Evolutionary conservation across 208 protist species (phyloP).

Genomic region (Sergeia podlipaevii): DNA sequence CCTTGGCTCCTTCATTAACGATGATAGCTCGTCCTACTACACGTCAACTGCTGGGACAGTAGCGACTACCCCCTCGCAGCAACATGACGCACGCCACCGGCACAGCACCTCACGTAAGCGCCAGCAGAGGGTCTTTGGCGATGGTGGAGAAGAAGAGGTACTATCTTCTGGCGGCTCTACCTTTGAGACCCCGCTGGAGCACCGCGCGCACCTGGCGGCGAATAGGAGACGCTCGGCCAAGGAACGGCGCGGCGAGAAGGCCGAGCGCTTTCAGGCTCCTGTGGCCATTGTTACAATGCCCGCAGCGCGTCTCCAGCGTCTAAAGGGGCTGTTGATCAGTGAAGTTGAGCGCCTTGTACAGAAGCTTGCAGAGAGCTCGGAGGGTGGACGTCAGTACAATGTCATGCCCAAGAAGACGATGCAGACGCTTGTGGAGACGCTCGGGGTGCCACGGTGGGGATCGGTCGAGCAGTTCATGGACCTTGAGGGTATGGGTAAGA

Average conservation of each 20-base stretch:
- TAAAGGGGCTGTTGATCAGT: conserved; percentile 41
- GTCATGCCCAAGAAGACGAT: conserved; percentile 85
- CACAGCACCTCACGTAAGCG: background rate
- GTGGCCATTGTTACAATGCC: too few species aligned
- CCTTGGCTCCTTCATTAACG: conserved; percentile 14
- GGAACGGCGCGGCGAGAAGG: background rate
- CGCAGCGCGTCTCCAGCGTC: conserved; percentile 37
- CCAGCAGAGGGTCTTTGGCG: too few species aligned
- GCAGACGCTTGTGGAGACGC: conserved; percentile 62
- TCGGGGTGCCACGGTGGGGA: conserved; percentile 60
- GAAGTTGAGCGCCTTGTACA: conserved; percentile 73
- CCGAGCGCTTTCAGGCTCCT: too few species aligned
- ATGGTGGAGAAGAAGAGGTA: background rate
- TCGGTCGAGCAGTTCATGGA: conserved; percentile 65
- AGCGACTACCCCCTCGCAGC: background rate
- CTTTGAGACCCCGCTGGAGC: conserved; percentile 6
- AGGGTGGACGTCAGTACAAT: conserved; percentile 79
- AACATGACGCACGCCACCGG: background rate
- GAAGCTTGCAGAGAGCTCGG: conserved; percentile 60
- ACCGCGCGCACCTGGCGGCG: background rate
- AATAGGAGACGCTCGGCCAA: background rate
- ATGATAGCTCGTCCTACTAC: conserved; percentile 13
- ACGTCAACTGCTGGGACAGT: conserved; percentile 3
- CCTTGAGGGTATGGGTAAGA: conserved; percentile 84
- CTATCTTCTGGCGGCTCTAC: conserved; percentile 3